Percentiles rank a stretch among this genome's conserved stretches.
Conservation (phyloP, 306 rosid species). For the Datisca glomerata region DNA sequence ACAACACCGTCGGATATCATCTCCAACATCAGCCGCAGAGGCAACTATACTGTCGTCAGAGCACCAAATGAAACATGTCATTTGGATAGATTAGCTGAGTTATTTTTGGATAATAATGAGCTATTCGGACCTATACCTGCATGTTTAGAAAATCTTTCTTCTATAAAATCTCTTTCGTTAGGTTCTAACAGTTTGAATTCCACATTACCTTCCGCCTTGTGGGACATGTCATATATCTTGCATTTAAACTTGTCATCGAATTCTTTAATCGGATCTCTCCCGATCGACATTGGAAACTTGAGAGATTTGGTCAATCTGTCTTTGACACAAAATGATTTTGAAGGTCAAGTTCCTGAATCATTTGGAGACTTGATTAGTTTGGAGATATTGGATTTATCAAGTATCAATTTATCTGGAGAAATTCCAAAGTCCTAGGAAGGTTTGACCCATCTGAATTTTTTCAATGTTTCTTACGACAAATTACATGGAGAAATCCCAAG, state of each 20-base stretch:
- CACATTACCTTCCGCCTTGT: slow-evolving; percentile 1
- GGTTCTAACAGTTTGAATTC: slow-evolving; percentile 5
- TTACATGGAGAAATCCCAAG: slow-evolving; percentile 26
- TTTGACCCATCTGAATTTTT: background rate
- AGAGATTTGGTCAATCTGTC: slow-evolving; percentile 11
- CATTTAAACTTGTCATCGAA: slow-evolving; percentile 7
- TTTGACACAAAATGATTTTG: slow-evolving; percentile 14
- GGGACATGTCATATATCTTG: slow-evolving; percentile 5
- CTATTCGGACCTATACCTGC: slow-evolving; percentile 4
- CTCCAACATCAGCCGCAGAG: too few species aligned
- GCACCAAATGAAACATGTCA: background rate
- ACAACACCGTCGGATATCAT: too few species aligned
- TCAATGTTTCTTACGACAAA: slow-evolving; percentile 2
- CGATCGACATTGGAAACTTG: slow-evolving; percentile 7
- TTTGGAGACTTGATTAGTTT: slow-evolving; percentile 16
- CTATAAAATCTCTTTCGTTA: background rate
- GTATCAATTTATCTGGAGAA: background rate
- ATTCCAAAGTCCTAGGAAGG: slow-evolving; percentile 7
- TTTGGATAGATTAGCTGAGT: background rate
- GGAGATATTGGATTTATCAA: slow-evolving; percentile 1
- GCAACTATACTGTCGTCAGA: too few species aligned
- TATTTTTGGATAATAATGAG: background rate
- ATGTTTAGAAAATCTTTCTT: background rate
- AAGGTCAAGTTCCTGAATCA: slow-evolving; percentile 20
- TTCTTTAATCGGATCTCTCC: slow-evolving; percentile 14